Conservation (phyloP, 176 grass and related monocot species). For the Coix lacrymajobi region DNA sequence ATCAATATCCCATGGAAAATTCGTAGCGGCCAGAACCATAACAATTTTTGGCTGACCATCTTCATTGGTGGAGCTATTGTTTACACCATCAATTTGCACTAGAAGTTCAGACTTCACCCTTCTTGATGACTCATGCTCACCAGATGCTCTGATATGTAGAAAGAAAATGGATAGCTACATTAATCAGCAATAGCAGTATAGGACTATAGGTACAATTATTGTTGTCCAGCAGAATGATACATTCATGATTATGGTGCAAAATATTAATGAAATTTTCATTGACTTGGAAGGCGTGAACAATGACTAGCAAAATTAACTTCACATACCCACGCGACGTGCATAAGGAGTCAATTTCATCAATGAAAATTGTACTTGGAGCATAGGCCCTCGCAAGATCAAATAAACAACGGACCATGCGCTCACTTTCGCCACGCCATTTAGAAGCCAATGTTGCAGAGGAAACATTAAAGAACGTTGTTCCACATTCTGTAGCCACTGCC, state of each 20-base stretch:
- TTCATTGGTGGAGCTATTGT: conserved; percentile 76
- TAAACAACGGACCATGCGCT: conserved; percentile 91
- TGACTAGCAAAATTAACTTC: conserved; percentile 12
- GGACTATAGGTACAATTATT: neutral
- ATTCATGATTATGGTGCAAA: conserved; percentile 8
- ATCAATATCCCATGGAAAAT: conserved; percentile 99
- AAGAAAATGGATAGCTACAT: conserved; percentile 18
- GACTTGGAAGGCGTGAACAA: neutral
- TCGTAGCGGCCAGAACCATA: conserved; percentile 94
- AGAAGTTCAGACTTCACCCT: conserved; percentile 98
- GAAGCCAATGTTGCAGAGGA: conserved; percentile 97
- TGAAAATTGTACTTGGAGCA: conserved; percentile 95
- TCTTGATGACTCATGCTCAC: conserved; percentile 98
- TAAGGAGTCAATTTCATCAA: conserved; percentile 97
- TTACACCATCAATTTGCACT: conserved; percentile 97
- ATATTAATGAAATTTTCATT: neutral
- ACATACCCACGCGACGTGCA: conserved; percentile 93
- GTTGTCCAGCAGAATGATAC: neutral
- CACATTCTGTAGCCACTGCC: conserved; percentile 98
- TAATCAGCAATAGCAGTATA: conserved; percentile 17
- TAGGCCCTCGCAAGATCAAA: conserved; percentile 96
- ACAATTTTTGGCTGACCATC: conserved; percentile 92
- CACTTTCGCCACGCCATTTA: conserved; percentile 97
- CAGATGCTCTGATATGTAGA: conserved; percentile 61
- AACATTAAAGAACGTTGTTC: conserved; percentile 99